Base-by-base conservation (phyloP, 176 grass and related monocot species). In the Lolium perenne region DNA sequence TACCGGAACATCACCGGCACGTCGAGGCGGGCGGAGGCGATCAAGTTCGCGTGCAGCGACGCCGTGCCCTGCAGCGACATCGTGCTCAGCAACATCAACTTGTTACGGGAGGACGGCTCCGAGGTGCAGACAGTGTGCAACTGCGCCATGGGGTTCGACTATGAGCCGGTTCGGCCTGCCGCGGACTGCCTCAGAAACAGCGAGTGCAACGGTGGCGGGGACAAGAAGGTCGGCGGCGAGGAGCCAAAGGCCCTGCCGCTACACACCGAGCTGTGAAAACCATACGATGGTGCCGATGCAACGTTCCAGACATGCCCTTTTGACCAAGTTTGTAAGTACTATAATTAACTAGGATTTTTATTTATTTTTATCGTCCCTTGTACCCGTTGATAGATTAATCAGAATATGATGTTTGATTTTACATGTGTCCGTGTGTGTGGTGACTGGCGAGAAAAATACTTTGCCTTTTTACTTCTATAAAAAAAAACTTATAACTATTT, bases 31-130 rank as follows among this genome's bases (percentile, higher is more conserved):
- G 83, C 88, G 0, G 82, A 90, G 40, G 95, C 91, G 0, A 98
- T 98, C 83, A 84, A 56, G 83, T 89, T 98, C 74, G 95, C 95
- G 0, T 98, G 95, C 90, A 94, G 95, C 77, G 93, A 98, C 83
- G 87, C 91, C 15, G 93, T 84, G 58, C 95, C 95, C 0, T 98
- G 95, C 76, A 90, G 84, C 61, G 85, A 45, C 60, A 98, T 98
- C 85, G 91, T 98, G 45, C 88, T 98, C 65, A 43, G 82, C 64
- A 81, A 98, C 88, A 91, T 98, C 67, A 35, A 92, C 82, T 87
- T 98, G 13, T 78, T 78, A 16, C 85, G 86, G 13, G 85, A 76
- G 15, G 77, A 83, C 21, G 95, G 86, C 7, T 81, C n/a, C 0
- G 90, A 91, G 22, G 84, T 87, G 49, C 75, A 94, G 79, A 87